These are phyloP conservation scores for Ceriops decandra DNA, from an alignment of 345 rosid genomes.

Conservation along the genomic window DNA sequence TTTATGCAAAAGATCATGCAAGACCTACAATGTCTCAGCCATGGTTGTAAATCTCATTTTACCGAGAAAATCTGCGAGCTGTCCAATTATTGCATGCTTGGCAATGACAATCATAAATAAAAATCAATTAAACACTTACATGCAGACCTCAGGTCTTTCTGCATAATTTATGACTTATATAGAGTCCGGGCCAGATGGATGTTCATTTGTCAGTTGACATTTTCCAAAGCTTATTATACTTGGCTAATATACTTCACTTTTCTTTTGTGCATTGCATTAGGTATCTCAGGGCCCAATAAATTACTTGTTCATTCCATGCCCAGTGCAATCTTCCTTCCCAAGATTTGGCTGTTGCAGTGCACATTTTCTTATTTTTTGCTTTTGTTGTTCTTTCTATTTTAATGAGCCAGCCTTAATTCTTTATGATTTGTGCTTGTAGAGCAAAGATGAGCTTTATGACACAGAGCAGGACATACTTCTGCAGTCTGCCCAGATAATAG, in stretches of 20 bases:
- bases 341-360: not conserved
- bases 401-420: not conserved
- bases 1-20: no score
- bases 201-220: slow-evolving; percentile 1
- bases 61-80: no score
- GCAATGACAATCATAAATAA: not conserved
- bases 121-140: not conserved
- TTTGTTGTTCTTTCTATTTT: not conserved
- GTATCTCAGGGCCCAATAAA: not conserved
- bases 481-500: slow-evolving; percentile 57
- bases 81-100: no score
- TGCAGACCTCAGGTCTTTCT: not conserved
- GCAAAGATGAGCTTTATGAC: slow-evolving; percentile 61
- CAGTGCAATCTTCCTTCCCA: not conserved
- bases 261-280: not conserved
- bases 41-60: no score
- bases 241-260: not conserved
- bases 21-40: no score
- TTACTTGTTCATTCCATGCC: not conserved
- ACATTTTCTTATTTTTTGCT: not conserved
- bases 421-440: slow-evolving; percentile 31
- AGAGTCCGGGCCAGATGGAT: not conserved
- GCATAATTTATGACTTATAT: not conserved
- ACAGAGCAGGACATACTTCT: slow-evolving; percentile 72
- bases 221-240: not conserved